Evolutionary conservation across 2,329 filamentous ascomycete genomes (phyloP), one percentile per base, ranked within the genome.

Genomic region (Talaromyces sp.): DNA sequence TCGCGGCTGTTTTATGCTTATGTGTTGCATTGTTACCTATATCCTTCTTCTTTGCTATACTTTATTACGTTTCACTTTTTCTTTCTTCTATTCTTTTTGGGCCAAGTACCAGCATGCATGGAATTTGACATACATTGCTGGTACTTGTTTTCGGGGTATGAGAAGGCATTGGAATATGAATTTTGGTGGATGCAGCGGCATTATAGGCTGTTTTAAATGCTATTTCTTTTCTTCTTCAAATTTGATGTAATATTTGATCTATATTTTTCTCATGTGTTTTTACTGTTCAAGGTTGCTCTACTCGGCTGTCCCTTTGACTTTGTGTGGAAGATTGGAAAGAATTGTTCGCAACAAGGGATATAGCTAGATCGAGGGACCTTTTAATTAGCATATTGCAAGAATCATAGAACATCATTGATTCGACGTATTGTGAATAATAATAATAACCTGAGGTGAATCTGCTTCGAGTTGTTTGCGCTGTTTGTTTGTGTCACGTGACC

Each of bases 91-190:
- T 62, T 60, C 55, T 25, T 25, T 42, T 42, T 30, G 47, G 44
- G 25, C 22, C 44, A 54, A 57, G 47, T 25, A 57, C 27, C 49
- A 30, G 13, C 27, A 53, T 30, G 49, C 49, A 30, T 32, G 30
- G 27, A 27, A 17, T 17, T 53, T 53, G 28, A 53, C 49, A 53
- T 53, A 66, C 57, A 64, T 62, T 65, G 51, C 65, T 62, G 64
- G 64, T 51, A 30, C 55, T 61, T 62, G 32, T 64, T 30, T 63
- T 63, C 47, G 58, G 55, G 55, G 54, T 51, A 51, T 57, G 60
- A 42, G 57, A 64, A 59, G 62, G 59, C 61, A 63, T 65, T 49
- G 54, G 62, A 63, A 62, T 67, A 27, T 55, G 63, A 60, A 63
- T 62, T 58, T 61, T 58, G 63, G 57, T 55, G 54, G 58, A 53